Evolutionary conservation across 2,329 filamentous ascomycete genomes (phyloP).

Genomic region (Pseudodiploospora longispora): DNA sequence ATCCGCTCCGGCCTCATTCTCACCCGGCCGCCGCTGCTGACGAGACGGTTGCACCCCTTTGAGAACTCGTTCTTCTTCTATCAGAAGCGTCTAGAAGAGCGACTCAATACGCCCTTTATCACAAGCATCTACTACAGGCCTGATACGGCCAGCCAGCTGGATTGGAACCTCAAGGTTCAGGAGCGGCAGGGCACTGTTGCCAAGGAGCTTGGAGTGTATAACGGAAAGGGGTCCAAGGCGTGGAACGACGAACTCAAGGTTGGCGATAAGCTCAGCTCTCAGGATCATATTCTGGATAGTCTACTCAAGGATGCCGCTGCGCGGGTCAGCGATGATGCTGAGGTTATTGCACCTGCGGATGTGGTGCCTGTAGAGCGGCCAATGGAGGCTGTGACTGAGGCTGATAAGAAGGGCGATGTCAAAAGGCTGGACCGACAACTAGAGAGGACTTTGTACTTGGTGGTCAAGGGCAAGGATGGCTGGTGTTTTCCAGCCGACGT

Average conservation of each 20-base stretch:
- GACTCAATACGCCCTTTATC: slow-evolving; percentile 77
- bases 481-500: slow-evolving; percentile 79
- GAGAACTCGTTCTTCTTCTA: slow-evolving; percentile 95
- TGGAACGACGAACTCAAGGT: slow-evolving; percentile 91
- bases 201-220: slow-evolving; percentile 79
- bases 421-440: slow-evolving; percentile 72
- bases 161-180: slow-evolving; percentile 81
- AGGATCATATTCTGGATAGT: slow-evolving; percentile 57
- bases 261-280: slow-evolving; percentile 58
- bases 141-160: slow-evolving; percentile 72
- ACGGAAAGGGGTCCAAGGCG: slow-evolving; percentile 56
- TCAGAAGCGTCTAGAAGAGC: slow-evolving; percentile 93
- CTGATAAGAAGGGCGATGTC: slow-evolving; percentile 66
- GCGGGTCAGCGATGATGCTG: slow-evolving; percentile 51
- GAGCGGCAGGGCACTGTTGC: slow-evolving; percentile 67
- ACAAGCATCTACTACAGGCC: slow-evolving; percentile 93
- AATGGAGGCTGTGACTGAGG: slow-evolving; percentile 62
- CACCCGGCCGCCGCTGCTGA: slow-evolving; percentile 80
- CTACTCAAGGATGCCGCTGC: slow-evolving; percentile 69
- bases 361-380: slow-evolving; percentile 64
- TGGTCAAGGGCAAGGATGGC: slow-evolving; percentile 66
- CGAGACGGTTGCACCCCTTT: slow-evolving; percentile 74
- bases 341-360: slow-evolving; percentile 49
- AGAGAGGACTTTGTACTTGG: slow-evolving; percentile 76
- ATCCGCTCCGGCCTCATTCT: slow-evolving; percentile 67